These are phyloP conservation scores for Candida silvatica DNA, from an alignment of 805 yeast species.

Conservation along the genomic window DNA sequence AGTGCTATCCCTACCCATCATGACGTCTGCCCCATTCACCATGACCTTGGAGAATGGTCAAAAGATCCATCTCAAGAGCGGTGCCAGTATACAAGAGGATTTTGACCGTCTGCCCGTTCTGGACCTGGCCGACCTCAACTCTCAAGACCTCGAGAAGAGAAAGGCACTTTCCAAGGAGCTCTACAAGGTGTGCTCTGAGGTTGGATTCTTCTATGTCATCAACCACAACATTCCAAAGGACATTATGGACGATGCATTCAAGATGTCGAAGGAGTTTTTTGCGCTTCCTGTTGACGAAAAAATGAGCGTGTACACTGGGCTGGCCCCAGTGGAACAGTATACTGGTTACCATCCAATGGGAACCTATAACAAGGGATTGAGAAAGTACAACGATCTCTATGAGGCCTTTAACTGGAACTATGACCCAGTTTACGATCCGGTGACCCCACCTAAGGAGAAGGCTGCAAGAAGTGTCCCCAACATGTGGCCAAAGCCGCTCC, in stretches of 20 bases:
- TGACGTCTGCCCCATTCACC: too few relatives aligned
- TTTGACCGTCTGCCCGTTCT: not conserved
- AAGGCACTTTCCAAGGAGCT: not conserved
- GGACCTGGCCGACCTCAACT: not conserved
- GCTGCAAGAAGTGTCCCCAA: slow-evolving; percentile 18
- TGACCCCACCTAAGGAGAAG: slow-evolving; percentile 12
- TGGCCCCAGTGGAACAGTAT: not conserved
- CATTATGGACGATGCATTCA: not conserved
- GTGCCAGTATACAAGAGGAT: not conserved
- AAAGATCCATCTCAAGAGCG: not conserved
- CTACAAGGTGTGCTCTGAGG: slow-evolving; percentile 4
- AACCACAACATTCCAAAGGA: slow-evolving; percentile 15
- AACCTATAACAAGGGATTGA: not conserved
- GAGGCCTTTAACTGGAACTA: slow-evolving; percentile 24
- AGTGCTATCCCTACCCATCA: too few relatives aligned
- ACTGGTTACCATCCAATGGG: not conserved
- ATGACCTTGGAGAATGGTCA: not conserved
- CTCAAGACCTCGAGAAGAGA: not conserved
- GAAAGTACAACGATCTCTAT: slow-evolving; percentile 21
- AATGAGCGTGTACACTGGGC: not conserved
- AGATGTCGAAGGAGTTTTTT: not conserved
- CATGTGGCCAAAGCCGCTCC: slow-evolving; percentile 11
- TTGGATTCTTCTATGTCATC: slow-evolving; percentile 15
- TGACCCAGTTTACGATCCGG: slow-evolving; percentile 5
- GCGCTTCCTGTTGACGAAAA: not conserved